Percentiles rank a stretch among this genome's conserved stretches.
Evolutionary conservation across 179 eudicot genomes (phyloP).

Genomic region (Patellifolia procumbens): DNA sequence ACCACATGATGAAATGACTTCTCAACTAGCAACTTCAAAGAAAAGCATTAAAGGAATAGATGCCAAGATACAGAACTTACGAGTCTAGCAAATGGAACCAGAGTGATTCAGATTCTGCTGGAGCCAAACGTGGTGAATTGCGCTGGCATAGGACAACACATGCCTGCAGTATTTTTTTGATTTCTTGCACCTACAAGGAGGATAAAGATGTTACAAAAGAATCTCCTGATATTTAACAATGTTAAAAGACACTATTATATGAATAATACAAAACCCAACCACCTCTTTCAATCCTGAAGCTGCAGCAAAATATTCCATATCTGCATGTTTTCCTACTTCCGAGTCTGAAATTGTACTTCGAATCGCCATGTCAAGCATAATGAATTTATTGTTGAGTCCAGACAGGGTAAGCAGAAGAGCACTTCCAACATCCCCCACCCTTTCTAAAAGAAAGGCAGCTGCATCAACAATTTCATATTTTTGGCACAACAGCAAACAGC

Average conservation of each 20-base stretch:
- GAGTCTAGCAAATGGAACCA: conserved; percentile 95
- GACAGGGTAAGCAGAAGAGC: conserved; percentile 78
- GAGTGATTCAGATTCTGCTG: conserved; percentile 80
- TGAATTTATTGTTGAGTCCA: conserved; percentile 61
- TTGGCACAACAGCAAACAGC: conserved; percentile 88
- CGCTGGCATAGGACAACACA: conserved; percentile 90
- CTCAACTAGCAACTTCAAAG: not conserved
- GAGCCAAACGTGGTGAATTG: conserved; percentile 78
- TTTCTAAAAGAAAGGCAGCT: conserved; percentile 85
- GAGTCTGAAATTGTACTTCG: conserved; percentile 36
- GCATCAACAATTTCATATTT: conserved; percentile 83
- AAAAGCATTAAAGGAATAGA: not conserved
- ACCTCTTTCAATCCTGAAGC: conserved; percentile 69
- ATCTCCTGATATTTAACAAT: not conserved
- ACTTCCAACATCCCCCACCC: conserved; percentile 93
- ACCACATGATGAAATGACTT: not conserved
- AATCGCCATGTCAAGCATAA: conserved; percentile 63
- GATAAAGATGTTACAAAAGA: not conserved
- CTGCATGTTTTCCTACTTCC: conserved; percentile 28
- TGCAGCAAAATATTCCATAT: conserved; percentile 41
- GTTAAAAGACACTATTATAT: not conserved
- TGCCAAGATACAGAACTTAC: conserved; percentile 47
- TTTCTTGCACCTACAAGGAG: conserved; percentile 58
- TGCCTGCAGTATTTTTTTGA: conserved; percentile 55
- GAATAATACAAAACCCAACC: conserved; percentile 13